Conservation (phyloP, 352 stramenopile species). For the Globisporangium middletonii region DNA sequence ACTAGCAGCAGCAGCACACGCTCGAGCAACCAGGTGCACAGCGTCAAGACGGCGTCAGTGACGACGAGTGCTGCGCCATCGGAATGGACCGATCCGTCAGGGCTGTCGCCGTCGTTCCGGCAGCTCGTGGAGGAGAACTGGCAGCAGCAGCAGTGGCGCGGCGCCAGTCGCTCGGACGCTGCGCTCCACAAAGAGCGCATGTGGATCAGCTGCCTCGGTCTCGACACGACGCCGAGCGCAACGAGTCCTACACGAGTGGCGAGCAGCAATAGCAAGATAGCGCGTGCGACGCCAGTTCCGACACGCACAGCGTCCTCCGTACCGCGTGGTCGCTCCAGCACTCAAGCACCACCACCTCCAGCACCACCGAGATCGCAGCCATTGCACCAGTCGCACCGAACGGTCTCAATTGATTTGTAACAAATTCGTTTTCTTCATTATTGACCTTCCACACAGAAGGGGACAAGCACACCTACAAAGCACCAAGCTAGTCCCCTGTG, state of each 20-base stretch:
- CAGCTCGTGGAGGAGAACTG: slow-evolving; percentile 57
- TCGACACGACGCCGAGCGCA: slow-evolving; percentile 18
- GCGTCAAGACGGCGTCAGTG: neutral
- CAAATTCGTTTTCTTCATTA: no score
- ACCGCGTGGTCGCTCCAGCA: neutral
- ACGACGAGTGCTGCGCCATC: slow-evolving; percentile 1
- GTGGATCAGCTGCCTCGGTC: slow-evolving; percentile 33
- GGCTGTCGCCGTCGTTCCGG: slow-evolving; percentile 39
- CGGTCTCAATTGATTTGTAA: slow-evolving; percentile 13
- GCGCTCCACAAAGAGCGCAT: slow-evolving; percentile 36
- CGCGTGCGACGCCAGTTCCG: no score
- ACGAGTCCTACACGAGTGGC: neutral
- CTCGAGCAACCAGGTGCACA: neutral
- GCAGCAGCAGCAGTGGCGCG: slow-evolving; percentile 25
- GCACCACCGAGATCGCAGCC: neutral
- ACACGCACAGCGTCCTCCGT: no score
- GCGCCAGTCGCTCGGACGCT: slow-evolving; percentile 7
- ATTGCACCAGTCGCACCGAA: neutral
- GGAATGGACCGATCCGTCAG: slow-evolving; percentile 34
- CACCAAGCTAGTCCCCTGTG: no score
- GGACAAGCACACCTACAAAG: no score
- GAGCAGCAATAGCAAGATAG: neutral
- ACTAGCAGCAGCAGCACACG: neutral
- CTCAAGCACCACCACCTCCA: neutral
- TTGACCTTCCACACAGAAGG: no score